Percentiles rank a stretch among this genome's conserved stretches.
Conservation (phyloP, 495 filamentous ascomycete species). For the Penicillium bialowiezense region DNA sequence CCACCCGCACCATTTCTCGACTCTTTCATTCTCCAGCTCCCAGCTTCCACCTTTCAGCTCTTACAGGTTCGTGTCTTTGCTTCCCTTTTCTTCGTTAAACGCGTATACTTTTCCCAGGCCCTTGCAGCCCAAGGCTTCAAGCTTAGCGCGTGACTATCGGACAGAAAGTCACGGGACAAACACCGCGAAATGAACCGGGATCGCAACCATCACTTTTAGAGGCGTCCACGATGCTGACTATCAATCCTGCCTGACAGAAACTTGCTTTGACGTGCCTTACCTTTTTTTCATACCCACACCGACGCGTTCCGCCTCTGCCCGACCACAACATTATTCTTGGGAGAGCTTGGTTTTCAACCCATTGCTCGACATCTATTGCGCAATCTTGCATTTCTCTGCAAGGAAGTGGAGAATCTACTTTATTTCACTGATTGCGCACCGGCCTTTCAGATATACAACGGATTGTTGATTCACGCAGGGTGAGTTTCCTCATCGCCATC, state of each 20-base stretch:
- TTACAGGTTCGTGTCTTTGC: background rate
- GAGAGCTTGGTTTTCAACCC: background rate
- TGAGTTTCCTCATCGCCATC: conserved; percentile 1
- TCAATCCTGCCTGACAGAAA: background rate
- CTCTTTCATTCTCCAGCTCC: background rate
- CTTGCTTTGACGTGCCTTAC: background rate
- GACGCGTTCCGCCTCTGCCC: conserved; percentile 15
- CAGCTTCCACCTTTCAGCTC: background rate
- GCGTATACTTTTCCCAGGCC: background rate
- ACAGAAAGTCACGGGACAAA: background rate
- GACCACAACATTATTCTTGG: conserved; percentile 9
- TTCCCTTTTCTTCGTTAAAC: background rate
- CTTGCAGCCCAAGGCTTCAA: too few relatives aligned
- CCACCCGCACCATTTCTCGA: background rate
- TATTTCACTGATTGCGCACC: conserved; percentile 5
- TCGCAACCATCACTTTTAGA: background rate
- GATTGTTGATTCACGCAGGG: conserved; percentile 1
- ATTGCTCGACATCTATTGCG: conserved; percentile 1
- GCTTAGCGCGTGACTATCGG: background rate
- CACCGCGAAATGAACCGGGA: background rate
- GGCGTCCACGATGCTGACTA: background rate
- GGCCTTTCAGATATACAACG: conserved; percentile 1
- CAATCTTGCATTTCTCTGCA: conserved; percentile 20
- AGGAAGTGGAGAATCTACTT: conserved; percentile 9
- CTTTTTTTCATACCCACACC: conserved; percentile 5